These are phyloP conservation scores for Medicago ruthenica DNA, from an alignment of 306 rosid species.

Conservation along the genomic window DNA sequence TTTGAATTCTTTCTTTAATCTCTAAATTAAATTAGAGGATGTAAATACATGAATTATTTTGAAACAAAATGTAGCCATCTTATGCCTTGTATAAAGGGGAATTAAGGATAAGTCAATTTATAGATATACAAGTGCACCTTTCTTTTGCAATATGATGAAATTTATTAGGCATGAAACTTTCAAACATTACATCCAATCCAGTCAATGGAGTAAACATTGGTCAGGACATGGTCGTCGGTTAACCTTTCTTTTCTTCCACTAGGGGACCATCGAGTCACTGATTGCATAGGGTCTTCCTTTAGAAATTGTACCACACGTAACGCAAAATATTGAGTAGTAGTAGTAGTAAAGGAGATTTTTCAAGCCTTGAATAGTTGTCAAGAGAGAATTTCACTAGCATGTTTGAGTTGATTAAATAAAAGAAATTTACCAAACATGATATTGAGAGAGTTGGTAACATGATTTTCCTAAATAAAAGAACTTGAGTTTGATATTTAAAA, in stretches of 20 bases:
- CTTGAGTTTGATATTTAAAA: too few species aligned
- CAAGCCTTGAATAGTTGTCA: conserved; percentile 22
- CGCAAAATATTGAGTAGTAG: conserved; percentile 23
- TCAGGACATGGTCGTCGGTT: conserved; percentile 20
- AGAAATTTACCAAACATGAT: too few species aligned
- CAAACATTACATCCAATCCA: neutral
- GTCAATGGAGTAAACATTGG: conserved; percentile 12
- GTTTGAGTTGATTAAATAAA: neutral
- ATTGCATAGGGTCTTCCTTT: conserved; percentile 8
- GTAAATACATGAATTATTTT: too few species aligned
- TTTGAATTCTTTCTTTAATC: too few species aligned
- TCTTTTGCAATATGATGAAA: neutral
- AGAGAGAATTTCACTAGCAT: neutral
- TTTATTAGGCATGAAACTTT: too few species aligned
- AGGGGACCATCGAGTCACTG: conserved; percentile 19
- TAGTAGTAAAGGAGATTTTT: conserved; percentile 34
- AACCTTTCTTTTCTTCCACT: neutral
- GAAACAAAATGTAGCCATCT: too few species aligned
- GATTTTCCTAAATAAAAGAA: too few species aligned
- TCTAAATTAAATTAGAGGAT: too few species aligned
- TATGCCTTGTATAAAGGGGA: neutral
- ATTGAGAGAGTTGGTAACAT: too few species aligned
- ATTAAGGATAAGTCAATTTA: neutral
- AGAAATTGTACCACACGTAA: conserved; percentile 38
- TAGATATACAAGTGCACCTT: neutral